These are phyloP conservation scores for Ustilago lituana DNA, from an alignment of 1,284 basidiomycete species.

Conservation along the genomic window DNA sequence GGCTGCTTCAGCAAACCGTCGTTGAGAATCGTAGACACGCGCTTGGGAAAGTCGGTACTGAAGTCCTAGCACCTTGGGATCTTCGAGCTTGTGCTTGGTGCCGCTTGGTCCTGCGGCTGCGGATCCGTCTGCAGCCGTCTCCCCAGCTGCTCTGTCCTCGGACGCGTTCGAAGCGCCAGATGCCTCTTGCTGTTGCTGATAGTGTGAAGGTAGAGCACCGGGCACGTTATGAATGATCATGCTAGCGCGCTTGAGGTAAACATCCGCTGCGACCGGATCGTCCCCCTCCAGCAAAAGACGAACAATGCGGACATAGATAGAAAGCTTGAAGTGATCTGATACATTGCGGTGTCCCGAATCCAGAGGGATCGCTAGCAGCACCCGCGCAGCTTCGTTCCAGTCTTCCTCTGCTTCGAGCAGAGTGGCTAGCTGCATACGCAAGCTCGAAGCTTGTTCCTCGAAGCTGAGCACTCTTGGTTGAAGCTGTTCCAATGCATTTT, in stretches of 20 bases:
- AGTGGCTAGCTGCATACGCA: constrained; percentile 86
- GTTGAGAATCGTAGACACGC: constrained; percentile 86
- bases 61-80: constrained; percentile 46
- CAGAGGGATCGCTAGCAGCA: constrained; percentile 87
- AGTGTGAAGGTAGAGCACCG: constrained; percentile 40
- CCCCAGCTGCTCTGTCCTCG: neutral
- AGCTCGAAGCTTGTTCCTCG: constrained; percentile 87
- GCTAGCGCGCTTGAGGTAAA: constrained; percentile 95
- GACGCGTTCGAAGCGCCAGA: constrained; percentile 1
- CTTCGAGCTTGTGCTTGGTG: constrained; percentile 28
- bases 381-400: constrained; percentile 88
- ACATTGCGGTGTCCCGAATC: constrained; percentile 85
- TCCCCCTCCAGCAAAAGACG: constrained; percentile 94
- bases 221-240: constrained; percentile 76
- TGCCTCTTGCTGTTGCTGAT: constrained; percentile 26
- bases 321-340: constrained; percentile 85
- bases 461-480: constrained; percentile 84
- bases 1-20: constrained; percentile 94
- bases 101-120: neutral
- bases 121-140: neutral
- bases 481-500: constrained; percentile 77
- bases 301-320: constrained; percentile 91
- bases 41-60: constrained; percentile 72
- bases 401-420: constrained; percentile 89
- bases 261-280: constrained; percentile 91